Percentiles rank a stretch among this genome's conserved stretches.
phyloP scores from a whole-genome alignment of 768 basidiomycete genomes.

The Collybiopsis luxurians region DNA sequence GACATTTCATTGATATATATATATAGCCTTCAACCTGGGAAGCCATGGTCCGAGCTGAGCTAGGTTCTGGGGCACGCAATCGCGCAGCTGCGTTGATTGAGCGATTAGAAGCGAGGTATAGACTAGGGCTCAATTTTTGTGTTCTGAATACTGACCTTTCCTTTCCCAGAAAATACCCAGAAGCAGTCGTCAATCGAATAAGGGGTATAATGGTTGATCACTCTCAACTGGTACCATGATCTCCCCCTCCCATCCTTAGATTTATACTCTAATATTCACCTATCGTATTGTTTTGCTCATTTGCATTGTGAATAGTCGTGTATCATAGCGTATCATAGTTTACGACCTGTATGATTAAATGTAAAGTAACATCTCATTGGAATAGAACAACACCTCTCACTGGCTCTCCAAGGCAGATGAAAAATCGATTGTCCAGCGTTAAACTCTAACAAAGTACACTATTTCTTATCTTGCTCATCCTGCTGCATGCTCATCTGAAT shows the following conservation, averaged over 20 bases:
- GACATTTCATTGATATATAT: constrained; percentile 6
- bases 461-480: constrained; percentile 45
- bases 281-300: too few relatives aligned
- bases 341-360: not conserved
- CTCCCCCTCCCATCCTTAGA: too few relatives aligned
- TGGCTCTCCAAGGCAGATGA: too few relatives aligned
- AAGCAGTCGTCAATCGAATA: constrained; percentile 76
- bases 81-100: constrained; percentile 67
- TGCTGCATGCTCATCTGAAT: constrained; percentile 92
- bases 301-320: not conserved
- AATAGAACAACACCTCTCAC: not conserved
- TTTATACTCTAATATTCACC: too few relatives aligned
- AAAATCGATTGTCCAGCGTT: too few relatives aligned
- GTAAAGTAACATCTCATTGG: not conserved
- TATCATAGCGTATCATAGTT: not conserved
- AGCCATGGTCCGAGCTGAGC: constrained; percentile 90
- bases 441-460: too few relatives aligned
- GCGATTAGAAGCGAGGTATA: constrained; percentile 70
- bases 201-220: constrained; percentile 80
- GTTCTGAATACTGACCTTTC: not conserved
- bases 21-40: constrained; percentile 89
- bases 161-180: constrained; percentile 61
- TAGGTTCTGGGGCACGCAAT: constrained; percentile 72
- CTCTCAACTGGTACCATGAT: constrained; percentile 20
- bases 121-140: constrained; percentile 6